These are phyloP conservation scores for Acacia melanoxylon DNA, from an alignment of 306 rosid genomes.

Conservation along the genomic window DNA sequence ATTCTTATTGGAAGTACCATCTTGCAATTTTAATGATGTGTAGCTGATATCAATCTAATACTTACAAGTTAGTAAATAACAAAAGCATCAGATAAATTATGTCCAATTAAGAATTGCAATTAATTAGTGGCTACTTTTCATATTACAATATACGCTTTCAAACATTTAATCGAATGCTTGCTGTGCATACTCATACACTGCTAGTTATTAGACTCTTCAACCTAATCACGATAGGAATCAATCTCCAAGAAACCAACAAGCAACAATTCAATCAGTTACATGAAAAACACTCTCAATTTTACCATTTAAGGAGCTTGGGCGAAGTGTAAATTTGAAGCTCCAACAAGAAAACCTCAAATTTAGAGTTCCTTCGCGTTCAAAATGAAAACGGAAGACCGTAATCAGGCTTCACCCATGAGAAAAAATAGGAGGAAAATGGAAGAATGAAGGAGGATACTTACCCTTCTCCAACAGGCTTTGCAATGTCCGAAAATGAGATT, in stretches of 20 bases:
- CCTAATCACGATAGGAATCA: not conserved
- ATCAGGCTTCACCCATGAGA: not conserved
- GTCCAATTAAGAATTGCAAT: not conserved
- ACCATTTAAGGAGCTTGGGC: not conserved
- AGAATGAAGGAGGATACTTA: not conserved
- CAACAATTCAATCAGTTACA: not conserved
- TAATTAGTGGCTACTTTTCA: not conserved
- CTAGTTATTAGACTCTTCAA: not conserved
- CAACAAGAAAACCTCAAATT: not conserved
- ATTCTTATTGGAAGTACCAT: not conserved
- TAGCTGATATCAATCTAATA: not conserved
- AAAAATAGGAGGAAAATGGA: not conserved
- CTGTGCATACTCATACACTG: not conserved
- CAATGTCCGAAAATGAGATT: slow-evolving; percentile 39
- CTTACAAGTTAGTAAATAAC: not conserved
- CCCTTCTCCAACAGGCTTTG: not conserved
- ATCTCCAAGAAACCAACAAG: not conserved
- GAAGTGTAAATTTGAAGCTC: not conserved
- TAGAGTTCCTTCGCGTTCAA: not conserved
- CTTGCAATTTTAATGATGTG: not conserved
- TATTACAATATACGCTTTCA: not conserved
- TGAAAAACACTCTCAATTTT: not conserved
- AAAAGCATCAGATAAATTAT: too few relatives aligned
- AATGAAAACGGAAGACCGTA: not conserved
- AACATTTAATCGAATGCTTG: too few relatives aligned